Evolutionary conservation across 2,329 filamentous ascomycete genomes (phyloP), one percentile per base, ranked within the genome.

Genomic region (Cladobotryum protrusum): DNA sequence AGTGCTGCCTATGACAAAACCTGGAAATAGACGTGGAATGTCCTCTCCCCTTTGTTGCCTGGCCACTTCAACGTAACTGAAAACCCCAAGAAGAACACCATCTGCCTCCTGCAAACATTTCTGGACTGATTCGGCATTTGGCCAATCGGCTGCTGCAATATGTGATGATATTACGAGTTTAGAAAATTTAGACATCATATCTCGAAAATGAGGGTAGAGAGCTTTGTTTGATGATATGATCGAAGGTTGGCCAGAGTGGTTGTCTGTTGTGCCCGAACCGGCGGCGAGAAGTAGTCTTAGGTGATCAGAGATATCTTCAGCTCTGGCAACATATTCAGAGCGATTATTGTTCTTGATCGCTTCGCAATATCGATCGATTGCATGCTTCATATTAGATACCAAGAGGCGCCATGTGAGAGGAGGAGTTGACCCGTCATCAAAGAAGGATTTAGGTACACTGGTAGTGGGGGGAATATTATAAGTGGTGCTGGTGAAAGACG

Each of bases 141-240:
- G 91, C 82, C 90, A 97, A 70, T 99, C 93, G 33, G 92, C 89
- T 5, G 92, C 90, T 36, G 93, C 93, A 64, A 99, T 96, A 65
- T 99, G 93, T 13, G 93, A 97, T 3, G 93, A 99, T 44, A 99
- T 85, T 41, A 99, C 93, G 9, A 99, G 77, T 67, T 99, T 99
- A n/a, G 93, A 97, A 67, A 99, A 99, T 61, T 95, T 91, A 41
- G 93, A 97, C 93, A 99, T 99, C 85, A 97, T 97, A 65, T 97
- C 93, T 48, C 93, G 80, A 70, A 99, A 99, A 68, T 97, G 91
- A 19, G 93, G 93, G 63, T 97, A 97, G 14, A 99, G 75, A 0
- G 90, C 88, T 67, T 97, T 97, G 74, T 99, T 99, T 5, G 89
- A 95, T 6, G 91, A 96, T 53, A 99, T 99, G 61, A 99, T 96